A percentile compares a stretch with the other conserved stretches of the same genome.
Conservation (phyloP, 306 rosid genomes). For the Cicer pinnatifidum region DNA sequence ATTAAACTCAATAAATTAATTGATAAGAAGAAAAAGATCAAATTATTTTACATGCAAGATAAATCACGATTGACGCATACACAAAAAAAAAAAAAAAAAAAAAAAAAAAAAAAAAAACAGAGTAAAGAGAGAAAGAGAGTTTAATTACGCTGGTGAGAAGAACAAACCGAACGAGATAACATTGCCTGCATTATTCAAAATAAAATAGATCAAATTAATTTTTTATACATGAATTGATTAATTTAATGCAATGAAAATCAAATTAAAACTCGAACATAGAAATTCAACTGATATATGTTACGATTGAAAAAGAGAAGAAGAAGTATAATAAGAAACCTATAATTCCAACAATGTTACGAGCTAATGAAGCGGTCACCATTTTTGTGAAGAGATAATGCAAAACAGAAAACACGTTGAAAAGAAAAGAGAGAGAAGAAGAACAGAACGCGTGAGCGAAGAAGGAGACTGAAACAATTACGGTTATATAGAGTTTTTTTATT, state of each 20-base stretch:
- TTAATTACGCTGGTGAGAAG: slow-evolving; percentile 74
- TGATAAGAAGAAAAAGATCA: no score
- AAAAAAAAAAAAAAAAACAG: neutral
- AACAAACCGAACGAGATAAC: slow-evolving; percentile 72
- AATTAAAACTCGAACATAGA: neutral
- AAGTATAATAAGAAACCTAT: slow-evolving; percentile 5
- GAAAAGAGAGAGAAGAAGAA: neutral
- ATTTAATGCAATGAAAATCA: neutral
- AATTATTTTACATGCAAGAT: neutral
- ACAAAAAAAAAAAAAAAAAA: neutral
- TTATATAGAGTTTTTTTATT: neutral
- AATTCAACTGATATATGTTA: neutral
- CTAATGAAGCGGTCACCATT: slow-evolving; percentile 48
- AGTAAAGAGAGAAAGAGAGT: neutral
- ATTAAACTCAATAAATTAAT: no score
- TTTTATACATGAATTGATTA: neutral
- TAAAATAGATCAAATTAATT: neutral
- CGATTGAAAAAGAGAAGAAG: neutral
- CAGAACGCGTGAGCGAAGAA: neutral
- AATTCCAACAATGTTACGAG: slow-evolving; percentile 55
- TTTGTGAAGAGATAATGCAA: neutral
- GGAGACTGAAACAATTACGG: neutral
- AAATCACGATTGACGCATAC: neutral
- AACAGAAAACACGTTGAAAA: slow-evolving; percentile 11
- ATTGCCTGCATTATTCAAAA: slow-evolving; percentile 62